phyloP scores from a whole-genome alignment of 106 monocot species.

The Dendrobium nobile region DNA sequence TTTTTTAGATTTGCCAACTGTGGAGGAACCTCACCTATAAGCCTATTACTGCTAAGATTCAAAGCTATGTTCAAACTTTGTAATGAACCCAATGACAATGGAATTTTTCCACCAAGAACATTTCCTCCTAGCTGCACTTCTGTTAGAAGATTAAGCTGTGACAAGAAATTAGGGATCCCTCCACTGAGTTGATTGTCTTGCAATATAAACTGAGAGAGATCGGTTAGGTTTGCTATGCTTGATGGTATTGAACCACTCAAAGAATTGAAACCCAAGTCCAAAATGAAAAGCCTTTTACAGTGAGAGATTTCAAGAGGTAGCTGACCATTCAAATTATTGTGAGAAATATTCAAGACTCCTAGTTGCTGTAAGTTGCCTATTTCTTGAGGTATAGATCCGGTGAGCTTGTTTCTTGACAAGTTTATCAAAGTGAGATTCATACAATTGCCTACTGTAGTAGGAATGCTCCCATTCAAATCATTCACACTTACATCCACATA shows the following conservation, averaged over 20 bases:
- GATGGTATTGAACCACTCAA: constrained; percentile 56
- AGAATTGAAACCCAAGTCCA: constrained; percentile 66
- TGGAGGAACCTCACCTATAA: constrained; percentile 41
- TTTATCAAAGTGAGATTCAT: constrained; percentile 47
- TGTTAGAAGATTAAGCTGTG: constrained; percentile 29
- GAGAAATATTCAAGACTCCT: constrained; percentile 42
- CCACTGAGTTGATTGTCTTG: constrained; percentile 62
- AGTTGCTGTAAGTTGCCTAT: constrained; percentile 45
- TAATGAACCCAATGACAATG: constrained; percentile 49
- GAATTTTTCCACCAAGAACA: constrained; percentile 52
- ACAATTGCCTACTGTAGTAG: constrained; percentile 53
- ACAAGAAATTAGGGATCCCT: constrained; percentile 48
- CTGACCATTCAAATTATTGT: constrained; percentile 50
- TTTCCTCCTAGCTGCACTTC: constrained; percentile 70
- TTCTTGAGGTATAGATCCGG: constrained; percentile 46
- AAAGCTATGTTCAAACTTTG: constrained; percentile 33
- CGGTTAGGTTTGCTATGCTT: constrained; percentile 26
- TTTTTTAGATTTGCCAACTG: constrained; percentile 31
- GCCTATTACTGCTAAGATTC: constrained; percentile 63
- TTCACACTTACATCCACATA: constrained; percentile 58
- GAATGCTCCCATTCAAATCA: constrained; percentile 42
- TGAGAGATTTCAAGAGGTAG: constrained; percentile 53
- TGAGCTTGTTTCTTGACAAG: constrained; percentile 55
- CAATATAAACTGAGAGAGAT: constrained; percentile 32
- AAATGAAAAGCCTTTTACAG: constrained; percentile 28